A percentile compares a stretch with the other conserved stretches of the same genome.
Conservation (phyloP, 768 basidiomycete species). For the Tulasnella sp. region DNA sequence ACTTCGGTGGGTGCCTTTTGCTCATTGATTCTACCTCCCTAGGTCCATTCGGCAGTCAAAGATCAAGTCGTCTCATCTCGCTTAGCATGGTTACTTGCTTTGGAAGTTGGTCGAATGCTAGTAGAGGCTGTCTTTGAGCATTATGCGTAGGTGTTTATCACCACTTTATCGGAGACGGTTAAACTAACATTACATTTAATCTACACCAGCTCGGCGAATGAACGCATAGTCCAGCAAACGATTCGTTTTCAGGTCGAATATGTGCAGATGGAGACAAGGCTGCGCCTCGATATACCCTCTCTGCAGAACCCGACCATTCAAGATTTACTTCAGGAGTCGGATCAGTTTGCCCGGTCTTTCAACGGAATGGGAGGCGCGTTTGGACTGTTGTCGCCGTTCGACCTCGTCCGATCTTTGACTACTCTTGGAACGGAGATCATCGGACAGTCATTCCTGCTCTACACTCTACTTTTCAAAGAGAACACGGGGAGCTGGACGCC, state of each 20-base stretch:
- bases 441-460: background rate
- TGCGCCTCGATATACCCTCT: constrained; percentile 68
- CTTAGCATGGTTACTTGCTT: constrained; percentile 43
- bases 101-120: constrained; percentile 53
- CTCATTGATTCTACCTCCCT: constrained; percentile 5
- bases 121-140: constrained; percentile 56
- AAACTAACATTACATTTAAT: background rate
- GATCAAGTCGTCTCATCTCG: constrained; percentile 59
- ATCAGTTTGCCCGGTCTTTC: constrained; percentile 74
- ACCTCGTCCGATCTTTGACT: constrained; percentile 63
- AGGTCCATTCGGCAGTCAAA: constrained; percentile 57
- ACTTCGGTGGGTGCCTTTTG: background rate
- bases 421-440: constrained; percentile 27
- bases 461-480: background rate
- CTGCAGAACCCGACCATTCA: constrained; percentile 60
- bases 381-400: constrained; percentile 68
- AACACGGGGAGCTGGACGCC: background rate
- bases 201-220: constrained; percentile 47
- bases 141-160: constrained; percentile 47
- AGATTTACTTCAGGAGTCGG: constrained; percentile 76
- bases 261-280: constrained; percentile 63
- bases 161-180: constrained; percentile 11
- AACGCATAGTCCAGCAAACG: constrained; percentile 59
- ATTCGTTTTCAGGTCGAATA: constrained; percentile 67
- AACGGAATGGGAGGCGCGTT: constrained; percentile 52